Conservation (phyloP, 1,139 yeast genomes). For the Candida sanyaensis region DNA sequence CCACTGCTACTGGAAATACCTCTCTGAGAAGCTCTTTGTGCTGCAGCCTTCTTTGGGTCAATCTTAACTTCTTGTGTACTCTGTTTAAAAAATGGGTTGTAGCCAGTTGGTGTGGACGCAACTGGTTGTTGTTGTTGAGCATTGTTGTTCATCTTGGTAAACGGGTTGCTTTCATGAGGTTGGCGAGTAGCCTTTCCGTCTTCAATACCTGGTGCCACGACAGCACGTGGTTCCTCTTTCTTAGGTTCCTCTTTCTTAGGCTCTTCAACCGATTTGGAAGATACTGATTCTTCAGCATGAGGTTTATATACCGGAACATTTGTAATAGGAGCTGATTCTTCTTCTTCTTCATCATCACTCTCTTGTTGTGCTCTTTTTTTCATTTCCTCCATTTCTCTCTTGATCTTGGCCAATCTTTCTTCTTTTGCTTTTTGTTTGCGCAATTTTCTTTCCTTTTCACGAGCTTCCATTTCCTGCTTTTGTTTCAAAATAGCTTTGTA, state of each 20-base stretch:
- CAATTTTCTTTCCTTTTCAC: conserved; percentile 48
- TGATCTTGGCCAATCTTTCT: conserved; percentile 58
- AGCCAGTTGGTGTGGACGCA: conserved; percentile 15
- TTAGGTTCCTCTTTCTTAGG: no score
- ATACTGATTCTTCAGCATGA: conserved; percentile 9
- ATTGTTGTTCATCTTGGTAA: conserved; percentile 24
- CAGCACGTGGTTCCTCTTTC: conserved; percentile 7
- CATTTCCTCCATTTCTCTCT: conserved; percentile 64
- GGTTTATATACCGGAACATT: conserved; percentile 21
- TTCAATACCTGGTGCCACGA: neutral
- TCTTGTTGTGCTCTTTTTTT: conserved; percentile 37
- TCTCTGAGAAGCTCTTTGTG: conserved; percentile 66
- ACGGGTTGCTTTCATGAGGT: conserved; percentile 33
- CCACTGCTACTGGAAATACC: conserved; percentile 53
- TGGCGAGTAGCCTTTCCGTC: conserved; percentile 3
- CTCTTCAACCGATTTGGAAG: conserved; percentile 6
- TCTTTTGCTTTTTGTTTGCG: conserved; percentile 52
- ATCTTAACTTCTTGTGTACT: conserved; percentile 32
- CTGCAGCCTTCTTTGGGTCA: conserved; percentile 59
- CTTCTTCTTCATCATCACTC: conserved; percentile 41
- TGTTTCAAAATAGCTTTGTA: conserved; percentile 47
- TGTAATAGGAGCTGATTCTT: conserved; percentile 22
- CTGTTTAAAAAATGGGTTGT: conserved; percentile 56
- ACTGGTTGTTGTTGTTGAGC: conserved; percentile 11
- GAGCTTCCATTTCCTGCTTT: conserved; percentile 50